phyloP scores from a whole-genome alignment of 2,329 filamentous ascomycete species.

The Lasiodiplodia sp. region DNA sequence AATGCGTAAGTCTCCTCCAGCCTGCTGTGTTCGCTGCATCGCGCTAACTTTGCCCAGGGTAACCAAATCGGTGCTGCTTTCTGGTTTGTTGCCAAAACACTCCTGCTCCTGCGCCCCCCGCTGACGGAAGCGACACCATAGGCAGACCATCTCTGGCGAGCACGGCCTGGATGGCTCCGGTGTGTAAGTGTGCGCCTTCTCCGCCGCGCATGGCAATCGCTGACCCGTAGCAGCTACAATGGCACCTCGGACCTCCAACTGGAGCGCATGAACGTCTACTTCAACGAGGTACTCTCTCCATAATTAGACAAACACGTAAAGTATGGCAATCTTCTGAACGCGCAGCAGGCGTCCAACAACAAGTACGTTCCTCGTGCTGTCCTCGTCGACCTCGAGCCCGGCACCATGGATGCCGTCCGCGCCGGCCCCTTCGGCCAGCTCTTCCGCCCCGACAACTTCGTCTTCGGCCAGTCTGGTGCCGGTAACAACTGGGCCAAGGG shows the following conservation, averaged over 20 bases:
- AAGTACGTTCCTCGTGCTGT: constrained; percentile 99
- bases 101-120: constrained; percentile 18
- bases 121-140: constrained; percentile 36
- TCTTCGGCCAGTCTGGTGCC: constrained; percentile 98
- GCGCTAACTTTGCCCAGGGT: constrained; percentile 68
- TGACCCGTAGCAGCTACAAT: constrained; percentile 74
- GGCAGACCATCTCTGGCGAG: constrained; percentile 67
- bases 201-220: constrained; percentile 32
- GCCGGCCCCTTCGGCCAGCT: constrained; percentile 98
- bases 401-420: constrained; percentile 99
- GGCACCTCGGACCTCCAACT: constrained; percentile 98
- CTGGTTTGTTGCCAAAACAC: constrained; percentile 68
- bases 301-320: constrained; percentile 30
- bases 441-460: constrained; percentile 99
- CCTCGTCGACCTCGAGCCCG: constrained; percentile 98
- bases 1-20: constrained; percentile 78
- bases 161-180: constrained; percentile 98
- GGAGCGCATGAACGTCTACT: constrained; percentile 99
- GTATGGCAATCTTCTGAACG: constrained; percentile 39
- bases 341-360: constrained; percentile 83
- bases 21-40: constrained; percentile 30
- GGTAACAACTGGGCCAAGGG: constrained; percentile 99
- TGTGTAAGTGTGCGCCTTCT: constrained; percentile 71
- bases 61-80: constrained; percentile 99
- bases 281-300: constrained; percentile 75